Evolutionary conservation across 495 filamentous ascomycete species (phyloP).

Genomic region (Neurospora sp.): DNA sequence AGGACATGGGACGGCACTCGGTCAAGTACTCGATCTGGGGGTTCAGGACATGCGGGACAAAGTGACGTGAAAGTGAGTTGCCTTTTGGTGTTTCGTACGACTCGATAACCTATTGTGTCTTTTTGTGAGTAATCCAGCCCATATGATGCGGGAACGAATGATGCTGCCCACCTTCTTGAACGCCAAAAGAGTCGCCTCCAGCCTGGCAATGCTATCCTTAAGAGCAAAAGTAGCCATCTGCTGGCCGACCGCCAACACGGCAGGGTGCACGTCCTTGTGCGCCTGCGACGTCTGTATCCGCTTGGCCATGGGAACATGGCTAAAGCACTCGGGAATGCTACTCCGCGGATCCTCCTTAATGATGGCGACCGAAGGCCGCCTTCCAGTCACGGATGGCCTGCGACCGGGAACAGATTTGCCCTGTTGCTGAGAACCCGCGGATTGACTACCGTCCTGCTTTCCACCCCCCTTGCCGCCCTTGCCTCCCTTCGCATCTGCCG

Average conservation of each 20-base stretch:
- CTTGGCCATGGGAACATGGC: conserved; percentile 73
- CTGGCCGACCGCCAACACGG: conserved; percentile 73
- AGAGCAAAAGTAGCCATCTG: conserved; percentile 85
- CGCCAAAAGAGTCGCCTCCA: conserved; percentile 75
- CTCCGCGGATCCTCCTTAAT: conserved; percentile 35
- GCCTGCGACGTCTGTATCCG: conserved; percentile 64
- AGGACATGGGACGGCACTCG: conserved; percentile 83
- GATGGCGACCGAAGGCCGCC: conserved; percentile 31
- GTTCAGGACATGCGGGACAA: conserved; percentile 82
- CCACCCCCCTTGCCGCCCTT: conserved; percentile 27
- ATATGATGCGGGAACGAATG: neutral
- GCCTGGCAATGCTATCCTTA: conserved; percentile 80
- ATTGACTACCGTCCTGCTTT: conserved; percentile 38
- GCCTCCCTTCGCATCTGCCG: conserved; percentile 25
- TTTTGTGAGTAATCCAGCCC: conserved; percentile 2
- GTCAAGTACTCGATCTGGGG: conserved; percentile 92
- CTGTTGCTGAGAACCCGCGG: conserved; percentile 17
- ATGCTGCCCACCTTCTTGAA: conserved; percentile 65
- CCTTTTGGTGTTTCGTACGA: conserved; percentile 79
- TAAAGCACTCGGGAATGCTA: conserved; percentile 60
- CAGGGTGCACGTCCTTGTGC: conserved; percentile 82
- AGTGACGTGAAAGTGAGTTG: conserved; percentile 76
- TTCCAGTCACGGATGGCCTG: conserved; percentile 27
- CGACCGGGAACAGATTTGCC: conserved; percentile 22
- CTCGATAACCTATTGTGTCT: conserved; percentile 60